Percentiles rank a stretch among this genome's conserved stretches.
Evolutionary conservation across 2,329 filamentous ascomycete species (phyloP).

Genomic region (Tolypocladium tundrense): DNA sequence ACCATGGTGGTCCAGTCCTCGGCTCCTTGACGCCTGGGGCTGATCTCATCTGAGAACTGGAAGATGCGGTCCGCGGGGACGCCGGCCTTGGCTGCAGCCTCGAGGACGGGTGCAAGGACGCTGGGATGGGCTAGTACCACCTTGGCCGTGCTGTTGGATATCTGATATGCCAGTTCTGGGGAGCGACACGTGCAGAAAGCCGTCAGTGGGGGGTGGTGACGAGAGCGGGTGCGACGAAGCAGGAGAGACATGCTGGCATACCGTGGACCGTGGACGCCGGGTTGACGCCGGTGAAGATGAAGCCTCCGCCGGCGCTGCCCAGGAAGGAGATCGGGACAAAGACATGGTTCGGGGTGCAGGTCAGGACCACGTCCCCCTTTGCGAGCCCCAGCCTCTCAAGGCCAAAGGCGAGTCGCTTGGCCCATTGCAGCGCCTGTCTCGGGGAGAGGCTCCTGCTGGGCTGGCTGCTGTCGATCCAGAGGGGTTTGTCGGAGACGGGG

Average conservation of each 20-base stretch:
- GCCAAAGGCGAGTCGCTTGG: conserved; percentile 38
- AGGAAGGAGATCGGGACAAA: conserved; percentile 44
- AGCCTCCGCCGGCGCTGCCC: conserved; percentile 40
- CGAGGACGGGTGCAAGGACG: conserved; percentile 30
- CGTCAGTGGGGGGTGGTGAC: not conserved
- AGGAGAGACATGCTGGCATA: conserved; percentile 11
- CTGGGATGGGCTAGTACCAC: conserved; percentile 37
- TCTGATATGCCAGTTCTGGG: conserved; percentile 39
- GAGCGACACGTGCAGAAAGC: not conserved
- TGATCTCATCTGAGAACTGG: conserved; percentile 33
- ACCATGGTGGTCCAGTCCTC: conserved; percentile 31
- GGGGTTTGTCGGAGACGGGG: conserved; percentile 28
- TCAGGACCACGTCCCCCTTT: conserved; percentile 40
- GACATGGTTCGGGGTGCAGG: conserved; percentile 44
- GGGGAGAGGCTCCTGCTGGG: conserved; percentile 33
- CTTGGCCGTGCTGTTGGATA: conserved; percentile 39
- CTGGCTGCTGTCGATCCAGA: conserved; percentile 44
- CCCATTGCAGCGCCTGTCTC: conserved; percentile 36
- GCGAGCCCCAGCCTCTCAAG: conserved; percentile 33
- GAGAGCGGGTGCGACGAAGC: not conserved
- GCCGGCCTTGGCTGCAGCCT: conserved; percentile 28
- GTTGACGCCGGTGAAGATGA: conserved; percentile 44
- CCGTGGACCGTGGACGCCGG: conserved; percentile 38
- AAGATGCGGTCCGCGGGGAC: conserved; percentile 33
- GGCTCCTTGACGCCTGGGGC: conserved; percentile 19